Evolutionary conservation across 768 basidiomycete genomes (phyloP).

Genomic region (Serendipita sp.): DNA sequence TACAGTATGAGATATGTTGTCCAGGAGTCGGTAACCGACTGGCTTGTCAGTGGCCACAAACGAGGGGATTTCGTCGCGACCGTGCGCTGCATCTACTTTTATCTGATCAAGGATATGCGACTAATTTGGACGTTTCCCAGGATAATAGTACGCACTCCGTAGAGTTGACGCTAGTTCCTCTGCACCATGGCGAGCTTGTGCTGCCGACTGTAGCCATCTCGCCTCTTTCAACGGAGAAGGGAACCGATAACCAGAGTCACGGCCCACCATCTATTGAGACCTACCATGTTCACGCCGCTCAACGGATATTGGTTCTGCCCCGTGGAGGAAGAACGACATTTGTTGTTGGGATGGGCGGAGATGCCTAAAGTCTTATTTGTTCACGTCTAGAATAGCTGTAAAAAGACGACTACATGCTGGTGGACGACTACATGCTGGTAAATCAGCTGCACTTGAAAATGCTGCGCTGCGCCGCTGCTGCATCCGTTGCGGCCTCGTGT

Average conservation of each 20-base stretch:
- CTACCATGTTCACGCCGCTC: conserved; percentile 71
- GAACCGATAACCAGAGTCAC: conserved; percentile 27
- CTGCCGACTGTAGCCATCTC: conserved; percentile 58
- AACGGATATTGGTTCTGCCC: conserved; percentile 65
- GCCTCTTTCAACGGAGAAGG: conserved; percentile 34
- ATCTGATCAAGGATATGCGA: background rate
- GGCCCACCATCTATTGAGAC: conserved; percentile 54
- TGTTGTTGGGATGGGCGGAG: conserved; percentile 51
- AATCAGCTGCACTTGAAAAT: no score
- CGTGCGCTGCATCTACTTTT: conserved; percentile 27
- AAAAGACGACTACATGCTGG: no score
- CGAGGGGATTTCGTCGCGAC: conserved; percentile 63
- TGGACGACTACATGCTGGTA: no score
- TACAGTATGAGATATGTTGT: conserved; percentile 65
- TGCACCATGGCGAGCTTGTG: conserved; percentile 65
- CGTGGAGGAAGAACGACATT: conserved; percentile 70
- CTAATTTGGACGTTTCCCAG: conserved; percentile 22
- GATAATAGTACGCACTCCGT: conserved; percentile 42
- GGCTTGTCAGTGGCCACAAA: conserved; percentile 81
- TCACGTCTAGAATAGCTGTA: no score
- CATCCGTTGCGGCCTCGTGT: background rate
- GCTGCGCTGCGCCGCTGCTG: background rate
- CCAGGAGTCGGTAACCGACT: conserved; percentile 63
- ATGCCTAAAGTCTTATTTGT: background rate
- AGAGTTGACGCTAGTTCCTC: conserved; percentile 63